Conservation (phyloP, 176 grass and related monocot genomes). For the Juncus effusus region DNA sequence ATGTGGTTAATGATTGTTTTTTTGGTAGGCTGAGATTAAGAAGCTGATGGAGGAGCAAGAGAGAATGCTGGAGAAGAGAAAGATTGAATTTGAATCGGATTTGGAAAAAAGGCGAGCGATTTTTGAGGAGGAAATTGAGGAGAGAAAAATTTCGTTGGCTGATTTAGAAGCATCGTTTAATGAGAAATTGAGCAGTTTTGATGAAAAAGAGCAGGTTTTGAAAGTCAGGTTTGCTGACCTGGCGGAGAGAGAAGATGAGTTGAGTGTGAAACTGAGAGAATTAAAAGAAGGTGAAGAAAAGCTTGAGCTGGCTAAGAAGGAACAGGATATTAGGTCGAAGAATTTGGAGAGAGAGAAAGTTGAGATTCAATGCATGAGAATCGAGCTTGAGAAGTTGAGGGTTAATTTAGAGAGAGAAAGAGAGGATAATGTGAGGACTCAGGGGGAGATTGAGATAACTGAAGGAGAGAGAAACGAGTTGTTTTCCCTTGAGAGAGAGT, state of each 20-base stretch:
- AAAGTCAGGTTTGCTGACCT: constrained; percentile 38
- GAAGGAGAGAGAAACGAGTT: constrained; percentile 62
- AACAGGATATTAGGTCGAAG: constrained; percentile 22
- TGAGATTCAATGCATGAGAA: constrained; percentile 47
- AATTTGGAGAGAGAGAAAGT: constrained; percentile 49
- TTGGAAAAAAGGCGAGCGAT: constrained; percentile 40
- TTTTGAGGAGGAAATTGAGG: constrained; percentile 49
- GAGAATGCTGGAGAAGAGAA: constrained; percentile 43
- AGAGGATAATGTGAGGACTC: constrained; percentile 39
- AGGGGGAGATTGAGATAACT: constrained; percentile 58
- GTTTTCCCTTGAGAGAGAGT: constrained; percentile 54
- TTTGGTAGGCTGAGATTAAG: constrained; percentile 66
- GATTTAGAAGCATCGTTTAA: constrained; percentile 45
- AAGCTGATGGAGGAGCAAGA: constrained; percentile 56
- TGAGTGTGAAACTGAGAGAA: constrained; percentile 45
- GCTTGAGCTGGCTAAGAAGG: constrained; percentile 34
- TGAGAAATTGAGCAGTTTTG: constrained; percentile 34
- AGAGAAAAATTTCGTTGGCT: constrained; percentile 35
- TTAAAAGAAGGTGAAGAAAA: constrained; percentile 47
- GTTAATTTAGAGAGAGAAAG: constrained; percentile 59
- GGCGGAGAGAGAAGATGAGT: constrained; percentile 48
- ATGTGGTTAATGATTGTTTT: constrained; percentile 6
- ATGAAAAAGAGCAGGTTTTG: constrained; percentile 36
- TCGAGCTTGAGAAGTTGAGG: constrained; percentile 63
- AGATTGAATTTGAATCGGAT: constrained; percentile 57